Percentiles rank a stretch among this genome's conserved stretches.
Conservation (phyloP, 768 basidiomycete genomes). For the Gloeopeniophorella convolvens region DNA sequence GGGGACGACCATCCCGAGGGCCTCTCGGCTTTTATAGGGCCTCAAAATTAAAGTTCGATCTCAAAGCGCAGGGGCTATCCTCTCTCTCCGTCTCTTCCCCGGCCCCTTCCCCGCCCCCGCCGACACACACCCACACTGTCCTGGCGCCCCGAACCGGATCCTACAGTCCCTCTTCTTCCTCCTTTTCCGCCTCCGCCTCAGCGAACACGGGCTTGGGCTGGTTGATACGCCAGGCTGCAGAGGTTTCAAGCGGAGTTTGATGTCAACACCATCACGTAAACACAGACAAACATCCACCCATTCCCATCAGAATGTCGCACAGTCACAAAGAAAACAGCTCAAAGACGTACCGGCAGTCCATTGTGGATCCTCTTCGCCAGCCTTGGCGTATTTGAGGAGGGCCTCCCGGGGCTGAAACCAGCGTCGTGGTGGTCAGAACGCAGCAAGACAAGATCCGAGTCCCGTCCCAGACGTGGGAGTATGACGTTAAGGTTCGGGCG, state of each 20-base stretch:
- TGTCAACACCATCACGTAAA: constrained; percentile 34
- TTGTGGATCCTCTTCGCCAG: constrained; percentile 69
- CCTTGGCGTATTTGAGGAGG: constrained; percentile 83
- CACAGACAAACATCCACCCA: constrained; percentile 33
- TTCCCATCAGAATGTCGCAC: constrained; percentile 22
- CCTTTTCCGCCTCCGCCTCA: constrained; percentile 47
- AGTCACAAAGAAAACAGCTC: constrained; percentile 1
- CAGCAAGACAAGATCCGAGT: constrained; percentile 4
- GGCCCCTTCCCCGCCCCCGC: constrained; percentile 21
- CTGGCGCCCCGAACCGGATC: constrained; percentile 2
- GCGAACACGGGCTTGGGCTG: constrained; percentile 86
- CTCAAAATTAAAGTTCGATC: constrained; percentile 80
- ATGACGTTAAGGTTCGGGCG: constrained; percentile 11
- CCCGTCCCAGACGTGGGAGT: constrained; percentile 13
- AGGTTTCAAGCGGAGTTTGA: constrained; percentile 29
- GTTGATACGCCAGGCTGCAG: constrained; percentile 78
- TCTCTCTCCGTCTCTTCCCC: constrained; percentile 28
- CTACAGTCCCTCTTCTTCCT: constrained; percentile 36
- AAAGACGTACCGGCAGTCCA: constrained; percentile 73
- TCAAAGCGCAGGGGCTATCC: constrained; percentile 68
- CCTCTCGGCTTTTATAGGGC: constrained; percentile 76
- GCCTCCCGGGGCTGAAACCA: constrained; percentile 85
- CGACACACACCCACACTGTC: no score
- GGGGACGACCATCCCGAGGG: constrained; percentile 58
- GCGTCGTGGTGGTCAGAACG: constrained; percentile 15